Evolutionary conservation across 2,329 filamentous ascomycete genomes (phyloP), one percentile per base, ranked within the genome.

Genomic region (Colletotrichum chrysophilum): DNA sequence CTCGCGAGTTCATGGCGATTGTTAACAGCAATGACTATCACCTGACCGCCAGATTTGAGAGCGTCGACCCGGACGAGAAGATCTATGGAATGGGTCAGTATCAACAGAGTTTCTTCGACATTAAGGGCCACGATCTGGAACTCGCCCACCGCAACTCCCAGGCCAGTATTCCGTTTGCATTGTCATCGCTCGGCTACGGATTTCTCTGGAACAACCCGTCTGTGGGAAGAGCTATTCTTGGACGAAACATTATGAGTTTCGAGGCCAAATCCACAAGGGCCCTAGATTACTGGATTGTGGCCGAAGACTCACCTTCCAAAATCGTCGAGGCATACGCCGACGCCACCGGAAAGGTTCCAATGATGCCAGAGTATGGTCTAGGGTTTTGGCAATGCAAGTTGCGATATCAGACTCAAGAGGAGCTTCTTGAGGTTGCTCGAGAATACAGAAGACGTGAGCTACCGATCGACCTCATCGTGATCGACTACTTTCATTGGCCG

Each of bases 61-160:
- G 88, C 5, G 79, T 90, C 77, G 79, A 88, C 70, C 81, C 83
- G 0, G 84, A 88, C 32, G 91, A 93, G 81, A 90, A 88, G 79
- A 88, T 93, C 14, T 93, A 87, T 78, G 91, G 91, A 16, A 93
- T 93, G 91, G 91, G 91, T 0, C 91, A 93, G 81, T 93, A 93
- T 77, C 91, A 93, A 80, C 91, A 93, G 78, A 88, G 89, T 0
- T 86, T 86, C 64, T 83, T 93, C 21, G 87, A 93, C 79, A 85
- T 93, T 64, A 93, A 92, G 78, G 91, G 91, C 0, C 80, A 85
- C 0, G 91, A 93, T 75, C 81, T 93, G 2, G 91, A 93, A 79
- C 86, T 93, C 12, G 91, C 91, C 0, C 91, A 93, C 60, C 88
- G 91, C 14, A 93, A 93, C 78, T 92, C 90, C 2, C 91, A 93